Base-by-base conservation (phyloP, 2,329 filamentous ascomycete genomes). In the Shiraia bambusicola region DNA sequence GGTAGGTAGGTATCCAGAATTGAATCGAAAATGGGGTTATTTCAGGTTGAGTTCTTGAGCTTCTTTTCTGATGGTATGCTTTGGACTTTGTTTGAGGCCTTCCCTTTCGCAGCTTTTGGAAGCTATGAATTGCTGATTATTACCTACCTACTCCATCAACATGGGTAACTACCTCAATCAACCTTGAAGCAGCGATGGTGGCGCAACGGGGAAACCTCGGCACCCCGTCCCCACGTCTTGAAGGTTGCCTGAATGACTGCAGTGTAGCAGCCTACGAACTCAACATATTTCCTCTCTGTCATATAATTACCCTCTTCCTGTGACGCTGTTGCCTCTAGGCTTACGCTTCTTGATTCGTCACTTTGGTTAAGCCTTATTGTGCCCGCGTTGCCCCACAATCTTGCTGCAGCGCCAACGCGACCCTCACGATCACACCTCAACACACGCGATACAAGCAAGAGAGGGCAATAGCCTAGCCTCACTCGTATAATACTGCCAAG, bases 401-500 rank as follows among this genome's bases (percentile, higher is more conserved):
- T 33, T 19, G 19, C 42, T 42, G 40, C 35, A 44, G 28, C 37
- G 26, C 40, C 45, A 41, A 44, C 34, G 36, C 42, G 35, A 30
- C 40, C 27, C 34, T 34, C 45, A 40, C 42, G 42, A 35, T 38
- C 37, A 16, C 41, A 19, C 32, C 33, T 37, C 35, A 35, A 29
- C 28, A 17, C 51, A 58, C 59, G 52, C 56, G 50, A 49, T 51
- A 13, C 38, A 35, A 11, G 19, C 36, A 34, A 12, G 25, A 34
- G 27, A 15, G 34, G 29, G 33, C 49, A 44, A 14, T 27, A 37
- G 33, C 32, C 42, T 37, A 31, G 28, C 16, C 26, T n/a, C 31
- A 27, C 28, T 16, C 42, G 45, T 37, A 56, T 45, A 58, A 53
- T 45, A 61, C 58, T 56, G 60, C 46, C 69, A 91, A 76, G 66